Evolutionary conservation across 768 basidiomycete genomes (phyloP), one percentile per base, ranked within the genome.

Genomic region (Lactarius hatsudake): DNA sequence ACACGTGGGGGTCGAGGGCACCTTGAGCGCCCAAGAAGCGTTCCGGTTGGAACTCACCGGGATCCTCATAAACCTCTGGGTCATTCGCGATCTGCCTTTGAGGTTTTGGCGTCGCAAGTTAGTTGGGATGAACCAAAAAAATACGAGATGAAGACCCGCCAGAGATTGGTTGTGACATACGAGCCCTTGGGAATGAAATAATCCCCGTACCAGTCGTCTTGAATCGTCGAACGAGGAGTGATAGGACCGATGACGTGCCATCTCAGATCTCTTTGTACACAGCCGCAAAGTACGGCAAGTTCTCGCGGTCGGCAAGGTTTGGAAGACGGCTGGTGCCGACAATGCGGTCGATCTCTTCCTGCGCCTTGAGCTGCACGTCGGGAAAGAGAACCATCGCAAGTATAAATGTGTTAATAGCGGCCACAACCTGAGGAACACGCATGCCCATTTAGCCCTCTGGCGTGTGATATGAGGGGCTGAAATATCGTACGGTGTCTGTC

Each of bases 281-380:
- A 13, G 73, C 73, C 1, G 67, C 65, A 30, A 73, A 48, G 58
- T 75, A 75, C 9, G 75, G 75, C 18, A 75, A 59, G 40, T 38
- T n/a, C n/a, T 61, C 66, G 48, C 64, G 43, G 15, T 74, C 73
- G 2, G 61, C 42, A 30, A 70, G 40, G 5, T n/a, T 67, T 4
- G 74, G 74, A 10, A 74, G 60, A 15, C 73, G 62, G 38, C 51
- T 34, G 5, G 26, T 1, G 3, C 74, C 74, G 9, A 75, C 51
- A 8, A 74, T 65, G 10, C 60, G 43, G 34, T 73, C 74, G 13
- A 75, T 55, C 48, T 75, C 74, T 45, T 62, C 68, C 43, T 73
- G 74, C 23, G 73, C 74, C 63, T 69, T 68, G 18, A 32, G 38
- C 55, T 72, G 73, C 12, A 69, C 70, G 5, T 72, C 72, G 9